phyloP scores from a whole-genome alignment of 495 filamentous ascomycete genomes.

The Thermothielavioides terrestris region DNA sequence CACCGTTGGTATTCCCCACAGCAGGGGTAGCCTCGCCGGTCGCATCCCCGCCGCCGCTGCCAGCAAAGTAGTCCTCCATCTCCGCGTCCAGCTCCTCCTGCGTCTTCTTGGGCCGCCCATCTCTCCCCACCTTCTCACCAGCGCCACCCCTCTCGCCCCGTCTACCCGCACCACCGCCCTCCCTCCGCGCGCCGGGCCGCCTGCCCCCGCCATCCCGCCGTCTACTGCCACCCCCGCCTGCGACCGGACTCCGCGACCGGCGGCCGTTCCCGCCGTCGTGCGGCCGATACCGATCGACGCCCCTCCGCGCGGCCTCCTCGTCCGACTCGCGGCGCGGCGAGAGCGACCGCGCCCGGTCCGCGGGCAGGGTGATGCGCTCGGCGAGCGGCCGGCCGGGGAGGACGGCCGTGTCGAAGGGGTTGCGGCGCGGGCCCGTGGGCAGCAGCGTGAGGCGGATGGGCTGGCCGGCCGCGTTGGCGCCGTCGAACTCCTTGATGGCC shows the following conservation, averaged over 20 bases:
- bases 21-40: slow-evolving; percentile 10
- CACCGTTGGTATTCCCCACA: neutral
- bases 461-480: slow-evolving; percentile 85
- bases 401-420: slow-evolving; percentile 52
- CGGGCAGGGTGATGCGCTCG: slow-evolving; percentile 59
- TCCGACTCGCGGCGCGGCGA: slow-evolving; percentile 55
- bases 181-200: slow-evolving; percentile 27
- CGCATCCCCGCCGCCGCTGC: slow-evolving; percentile 21
- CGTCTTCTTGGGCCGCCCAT: slow-evolving; percentile 72
- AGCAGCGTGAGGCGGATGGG: slow-evolving; percentile 74
- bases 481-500: slow-evolving; percentile 76
- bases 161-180: slow-evolving; percentile 32
- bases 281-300: slow-evolving; percentile 81
- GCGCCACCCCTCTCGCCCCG: slow-evolving; percentile 31
- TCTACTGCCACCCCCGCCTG: slow-evolving; percentile 26
- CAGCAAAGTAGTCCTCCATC: slow-evolving; percentile 88
- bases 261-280: slow-evolving; percentile 34
- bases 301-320: slow-evolving; percentile 52
- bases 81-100: slow-evolving; percentile 88
- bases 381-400: slow-evolving; percentile 55
- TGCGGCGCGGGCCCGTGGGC: slow-evolving; percentile 39
- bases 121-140: slow-evolving; percentile 36
- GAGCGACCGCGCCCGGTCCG: slow-evolving; percentile 39
- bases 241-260: slow-evolving; percentile 42
- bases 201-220: slow-evolving; percentile 20